Percentiles rank a stretch among this genome's conserved stretches.
These are phyloP conservation scores for Nitzschia sp. DNA, from an alignment of 108 stramenopile species.

Conservation along the genomic window DNA sequence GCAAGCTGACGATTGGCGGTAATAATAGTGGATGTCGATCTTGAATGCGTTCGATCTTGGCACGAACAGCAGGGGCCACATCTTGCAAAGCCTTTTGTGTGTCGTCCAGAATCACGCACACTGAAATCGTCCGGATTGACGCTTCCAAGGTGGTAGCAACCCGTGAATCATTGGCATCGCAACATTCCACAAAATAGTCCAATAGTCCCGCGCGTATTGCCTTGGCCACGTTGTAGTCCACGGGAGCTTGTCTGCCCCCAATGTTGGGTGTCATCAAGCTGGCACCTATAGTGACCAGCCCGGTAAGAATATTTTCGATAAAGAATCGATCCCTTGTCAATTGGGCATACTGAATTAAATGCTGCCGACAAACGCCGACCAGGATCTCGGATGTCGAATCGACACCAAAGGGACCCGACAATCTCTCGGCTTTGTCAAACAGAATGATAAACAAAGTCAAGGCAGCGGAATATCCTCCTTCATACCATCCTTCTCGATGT, in stretches of 20 bases:
- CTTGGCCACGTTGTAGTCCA: constrained; percentile 39
- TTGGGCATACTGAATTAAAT: constrained; percentile 11
- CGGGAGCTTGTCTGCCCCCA: constrained; percentile 23
- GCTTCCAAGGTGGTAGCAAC: constrained; percentile 8
- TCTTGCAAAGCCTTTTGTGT: constrained; percentile 24
- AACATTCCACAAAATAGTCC: constrained; percentile 25
- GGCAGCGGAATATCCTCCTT: constrained; percentile 29
- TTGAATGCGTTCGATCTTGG: constrained; percentile 31
- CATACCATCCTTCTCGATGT: constrained; percentile 29
- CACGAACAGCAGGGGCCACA: constrained; percentile 5
- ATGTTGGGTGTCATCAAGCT: constrained; percentile 26
- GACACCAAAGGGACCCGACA: constrained; percentile 28
- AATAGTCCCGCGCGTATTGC: constrained; percentile 26
- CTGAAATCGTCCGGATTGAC: constrained; percentile 4
- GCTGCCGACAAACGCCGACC: constrained; percentile 15
- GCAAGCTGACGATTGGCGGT: not conserved
- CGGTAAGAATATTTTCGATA: constrained; percentile 26
- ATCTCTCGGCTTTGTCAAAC: constrained; percentile 28
- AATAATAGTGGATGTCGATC: constrained; percentile 29
- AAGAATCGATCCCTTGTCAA: constrained; percentile 16
- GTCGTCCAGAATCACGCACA: constrained; percentile 1
- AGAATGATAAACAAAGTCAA: constrained; percentile 29
- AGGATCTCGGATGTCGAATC: constrained; percentile 27
- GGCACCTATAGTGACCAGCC: constrained; percentile 19
- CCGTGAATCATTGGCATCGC: constrained; percentile 29